Evolutionary conservation across 2,329 filamentous ascomycete genomes (phyloP).

Genomic region (Colletotrichum chlorophyti): DNA sequence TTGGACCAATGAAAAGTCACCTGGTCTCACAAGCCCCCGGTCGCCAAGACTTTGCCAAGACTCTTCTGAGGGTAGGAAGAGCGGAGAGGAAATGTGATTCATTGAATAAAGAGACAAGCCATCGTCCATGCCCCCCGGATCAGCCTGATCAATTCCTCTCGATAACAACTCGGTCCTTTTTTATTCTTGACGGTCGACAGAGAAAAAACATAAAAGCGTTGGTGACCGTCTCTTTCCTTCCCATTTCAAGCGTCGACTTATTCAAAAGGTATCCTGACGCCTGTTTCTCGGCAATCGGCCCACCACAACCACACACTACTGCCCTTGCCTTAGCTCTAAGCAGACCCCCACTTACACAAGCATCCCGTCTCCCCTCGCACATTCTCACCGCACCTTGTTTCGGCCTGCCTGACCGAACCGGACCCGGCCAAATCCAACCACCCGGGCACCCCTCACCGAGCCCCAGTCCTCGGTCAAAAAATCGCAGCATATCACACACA

Average conservation of each 20-base stretch:
- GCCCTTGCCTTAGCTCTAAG: neutral
- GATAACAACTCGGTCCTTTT: slow-evolving; percentile 8
- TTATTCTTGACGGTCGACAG: slow-evolving; percentile 5
- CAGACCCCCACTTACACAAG: slow-evolving; percentile 14
- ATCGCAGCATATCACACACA: too few species aligned
- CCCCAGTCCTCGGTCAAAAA: slow-evolving; percentile 7
- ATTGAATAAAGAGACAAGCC: slow-evolving; percentile 28
- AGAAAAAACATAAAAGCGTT: slow-evolving; percentile 29
- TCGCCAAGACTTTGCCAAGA: slow-evolving; percentile 28
- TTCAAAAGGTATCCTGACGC: slow-evolving; percentile 7
- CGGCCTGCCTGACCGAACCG: slow-evolving; percentile 1
- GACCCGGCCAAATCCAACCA: slow-evolving; percentile 1
- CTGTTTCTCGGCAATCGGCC: slow-evolving; percentile 23
- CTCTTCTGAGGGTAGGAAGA: slow-evolving; percentile 26
- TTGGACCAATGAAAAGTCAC: slow-evolving; percentile 10
- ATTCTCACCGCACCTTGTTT: neutral
- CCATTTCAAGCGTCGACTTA: neutral
- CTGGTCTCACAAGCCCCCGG: slow-evolving; percentile 15
- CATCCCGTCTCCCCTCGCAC: slow-evolving; percentile 2
- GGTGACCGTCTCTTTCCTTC: slow-evolving; percentile 12
- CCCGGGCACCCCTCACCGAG: slow-evolving; percentile 7
- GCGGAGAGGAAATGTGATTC: slow-evolving; percentile 30
- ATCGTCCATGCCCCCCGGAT: slow-evolving; percentile 23
- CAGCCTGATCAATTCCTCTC: slow-evolving; percentile 4
- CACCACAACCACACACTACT: neutral